Base-by-base conservation (phyloP, 1,139 yeast genomes). In the Geotrichum europaeum region DNA sequence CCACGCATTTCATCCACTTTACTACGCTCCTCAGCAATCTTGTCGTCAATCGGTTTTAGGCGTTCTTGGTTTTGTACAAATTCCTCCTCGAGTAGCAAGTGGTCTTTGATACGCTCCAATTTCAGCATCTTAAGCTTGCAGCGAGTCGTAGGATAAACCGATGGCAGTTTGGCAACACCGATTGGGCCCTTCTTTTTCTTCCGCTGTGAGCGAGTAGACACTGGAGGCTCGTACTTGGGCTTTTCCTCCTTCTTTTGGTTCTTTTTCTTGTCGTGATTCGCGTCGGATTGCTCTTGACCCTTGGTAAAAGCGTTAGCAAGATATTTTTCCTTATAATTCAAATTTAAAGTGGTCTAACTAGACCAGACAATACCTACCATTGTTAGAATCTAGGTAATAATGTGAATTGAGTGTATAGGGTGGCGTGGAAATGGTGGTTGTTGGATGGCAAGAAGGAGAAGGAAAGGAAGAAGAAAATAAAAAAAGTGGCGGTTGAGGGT, bases 181-280 rank as follows among this genome's bases (percentile, higher is more conserved):
- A 91, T 97, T 32, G 96, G 96, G 12, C 97, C 97, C 78, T 85
- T 87, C 80, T 95, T 85, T 70, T 77, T 77, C 73, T 76, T 76
- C 79, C 87, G 87, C 77, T 87, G 89, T 64, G 96, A 96, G 68
- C 92, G 85, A 20, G 97, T 87, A 75, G 94, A 96, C 64, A 94
- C 98, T 24, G 99, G 99, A 49, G 99, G 99, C 75, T 95, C 99
- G 75, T 92, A 94, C 78, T 90, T 91, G 69, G 97, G 97, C 84
- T 82, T 72, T 62, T 74, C 75, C 61, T 73, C 69, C 69, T 72
- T 73, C 67, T 85, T 85, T 75, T 85, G 87, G 69, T 85, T 86
- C 75, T 85, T 86, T 78, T 85, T 85, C 74, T 85, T 86, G 70
- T 84, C 83, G 66, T 80, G 85, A 64, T 86, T 84, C 81, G 85